Conservation (phyloP, 2,329 filamentous ascomycete genomes). For the Microdochium trichocladiopsis region DNA sequence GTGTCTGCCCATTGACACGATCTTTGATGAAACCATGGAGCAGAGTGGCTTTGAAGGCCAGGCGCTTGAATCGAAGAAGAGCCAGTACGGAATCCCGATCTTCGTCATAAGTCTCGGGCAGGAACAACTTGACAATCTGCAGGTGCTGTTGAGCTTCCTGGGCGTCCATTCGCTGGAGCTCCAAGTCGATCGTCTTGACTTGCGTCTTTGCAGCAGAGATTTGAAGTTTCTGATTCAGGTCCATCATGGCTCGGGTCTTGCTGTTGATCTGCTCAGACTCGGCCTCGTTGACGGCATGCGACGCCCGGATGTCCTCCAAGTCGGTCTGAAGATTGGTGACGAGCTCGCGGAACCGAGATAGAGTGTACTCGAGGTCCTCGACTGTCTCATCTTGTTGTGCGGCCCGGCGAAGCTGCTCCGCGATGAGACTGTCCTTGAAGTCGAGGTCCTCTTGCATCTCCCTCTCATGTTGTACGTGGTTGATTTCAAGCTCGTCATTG, state of each 20-base stretch:
- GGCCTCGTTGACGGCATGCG: constrained; percentile 84
- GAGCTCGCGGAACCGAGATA: constrained; percentile 82
- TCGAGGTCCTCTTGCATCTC: constrained; percentile 93
- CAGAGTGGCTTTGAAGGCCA: constrained; percentile 81
- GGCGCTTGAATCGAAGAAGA: constrained; percentile 77
- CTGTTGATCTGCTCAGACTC: constrained; percentile 87
- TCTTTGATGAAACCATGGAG: constrained; percentile 75
- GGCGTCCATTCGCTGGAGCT: constrained; percentile 78
- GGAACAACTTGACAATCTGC: constrained; percentile 79
- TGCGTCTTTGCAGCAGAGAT: constrained; percentile 86
- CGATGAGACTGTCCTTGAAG: constrained; percentile 74
- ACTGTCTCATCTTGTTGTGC: constrained; percentile 72
- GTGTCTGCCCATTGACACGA: constrained; percentile 59
- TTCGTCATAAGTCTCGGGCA: constrained; percentile 74
- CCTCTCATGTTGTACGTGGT: constrained; percentile 87
- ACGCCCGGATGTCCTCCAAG: constrained; percentile 85
- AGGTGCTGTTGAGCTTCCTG: constrained; percentile 86
- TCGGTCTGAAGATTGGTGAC: constrained; percentile 81
- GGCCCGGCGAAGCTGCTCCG: constrained; percentile 70
- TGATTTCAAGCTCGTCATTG: constrained; percentile 88
- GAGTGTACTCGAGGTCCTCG: constrained; percentile 84
- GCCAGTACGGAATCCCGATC: constrained; percentile 85
- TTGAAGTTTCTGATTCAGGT: constrained; percentile 91
- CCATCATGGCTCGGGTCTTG: constrained; percentile 89
- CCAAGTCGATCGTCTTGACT: constrained; percentile 88